Base-by-base conservation (phyloP, 2,329 filamentous ascomycete genomes). In the Zymoseptoria pseudotritici region DNA sequence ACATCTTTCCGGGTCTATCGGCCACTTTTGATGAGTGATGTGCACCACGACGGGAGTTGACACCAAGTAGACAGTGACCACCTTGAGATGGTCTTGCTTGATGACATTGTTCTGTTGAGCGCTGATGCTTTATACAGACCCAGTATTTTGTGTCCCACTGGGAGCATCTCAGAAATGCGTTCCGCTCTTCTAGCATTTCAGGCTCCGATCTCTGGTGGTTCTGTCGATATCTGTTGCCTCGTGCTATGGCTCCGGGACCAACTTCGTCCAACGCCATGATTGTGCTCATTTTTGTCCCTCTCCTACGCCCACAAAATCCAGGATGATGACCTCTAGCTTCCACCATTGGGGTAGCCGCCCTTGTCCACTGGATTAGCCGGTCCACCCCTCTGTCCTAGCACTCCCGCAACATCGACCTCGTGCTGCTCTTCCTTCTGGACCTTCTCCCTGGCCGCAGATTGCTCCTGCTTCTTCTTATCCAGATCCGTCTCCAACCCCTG, bases 391-490 rank as follows among this genome's bases (percentile, higher is more conserved):
- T 80, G 77, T 1, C 77, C 78, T 56, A 77, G 62, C 3, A 76
- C 71, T 9, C 78, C 78, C 7, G 71, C 78, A 53, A 74, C 74
- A 66, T 73, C 73, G 4, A 73, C 70, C 20, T 72, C 64, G 50
- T 73, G 60, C 59, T 69, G 58, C 66, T 75, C 74, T 64, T 76
- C 61, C 61, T 72, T 65, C 68, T 79, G 72, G 36, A 77, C 70
- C 20, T 69, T 71, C 56, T 78, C 74, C 50, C 79, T 67, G 22
- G 72, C 67, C 17, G 72, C 74, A 8, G 74, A 72, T 66, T 81
- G 79, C 71, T 80, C 79, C 2, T 72, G 76, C 70, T 80, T 81
- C 71, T 81, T 81, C 70, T 77, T 71, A 10, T 80, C 78, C 65
- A 80, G 64, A 71, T 79, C 78, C 6, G 63, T 71, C 61, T 75